phyloP scores from a whole-genome alignment of 768 basidiomycete genomes.

The Termitomyces sp. region DNA sequence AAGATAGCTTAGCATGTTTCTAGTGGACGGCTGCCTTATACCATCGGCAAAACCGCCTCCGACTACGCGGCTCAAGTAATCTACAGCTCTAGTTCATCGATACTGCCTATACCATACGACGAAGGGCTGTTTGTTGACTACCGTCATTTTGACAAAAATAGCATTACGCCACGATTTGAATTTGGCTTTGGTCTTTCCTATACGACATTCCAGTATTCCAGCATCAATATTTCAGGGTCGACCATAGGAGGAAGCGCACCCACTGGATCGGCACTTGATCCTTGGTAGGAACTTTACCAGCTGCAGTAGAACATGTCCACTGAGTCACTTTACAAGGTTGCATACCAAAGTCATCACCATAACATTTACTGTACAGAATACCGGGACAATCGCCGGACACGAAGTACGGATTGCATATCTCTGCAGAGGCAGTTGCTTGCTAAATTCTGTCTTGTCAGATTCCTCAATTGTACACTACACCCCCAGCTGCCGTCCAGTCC shows the following conservation, averaged over 20 bases:
- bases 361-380: slow-evolving; percentile 50
- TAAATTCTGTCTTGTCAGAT: slow-evolving; percentile 26
- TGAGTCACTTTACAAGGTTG: slow-evolving; percentile 29
- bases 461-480: slow-evolving; percentile 52
- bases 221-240: slow-evolving; percentile 37
- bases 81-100: slow-evolving; percentile 29
- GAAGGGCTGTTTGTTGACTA: slow-evolving; percentile 60
- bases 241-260: slow-evolving; percentile 39
- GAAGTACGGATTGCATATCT: slow-evolving; percentile 35
- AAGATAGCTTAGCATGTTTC: not conserved
- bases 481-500: slow-evolving; percentile 42
- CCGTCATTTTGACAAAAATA: slow-evolving; percentile 49
- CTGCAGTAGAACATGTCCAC: not conserved
- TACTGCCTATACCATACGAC: slow-evolving; percentile 49
- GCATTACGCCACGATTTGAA: slow-evolving; percentile 43
- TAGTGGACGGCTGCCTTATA: slow-evolving; percentile 43
- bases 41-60: slow-evolving; percentile 46
- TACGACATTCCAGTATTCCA: slow-evolving; percentile 51
- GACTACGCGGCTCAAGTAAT: slow-evolving; percentile 59
- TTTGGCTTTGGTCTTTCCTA: slow-evolving; percentile 55
- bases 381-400: slow-evolving; percentile 47
- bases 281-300: slow-evolving; percentile 31
- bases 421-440: not conserved
- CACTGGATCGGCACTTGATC: slow-evolving; percentile 47
- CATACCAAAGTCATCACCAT: slow-evolving; percentile 50